phyloP scores from a whole-genome alignment of 495 filamentous ascomycete genomes.

The Penicillium roqueforti region DNA sequence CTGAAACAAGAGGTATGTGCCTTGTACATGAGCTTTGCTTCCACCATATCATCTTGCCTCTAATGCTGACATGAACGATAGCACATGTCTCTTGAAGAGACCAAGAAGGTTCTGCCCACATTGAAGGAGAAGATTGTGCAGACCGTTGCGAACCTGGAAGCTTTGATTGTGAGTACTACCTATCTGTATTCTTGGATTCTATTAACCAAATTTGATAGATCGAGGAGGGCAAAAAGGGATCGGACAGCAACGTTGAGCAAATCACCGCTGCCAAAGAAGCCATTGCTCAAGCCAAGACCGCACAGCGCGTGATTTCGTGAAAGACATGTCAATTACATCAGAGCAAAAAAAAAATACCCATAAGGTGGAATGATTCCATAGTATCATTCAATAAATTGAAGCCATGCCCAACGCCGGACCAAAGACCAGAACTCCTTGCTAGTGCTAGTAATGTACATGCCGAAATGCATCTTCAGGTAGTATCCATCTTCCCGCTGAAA shows the following conservation, averaged over 20 bases:
- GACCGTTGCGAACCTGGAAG: conserved; percentile 65
- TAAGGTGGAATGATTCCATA: neutral
- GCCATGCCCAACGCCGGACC: conserved; percentile 25
- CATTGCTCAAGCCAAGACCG: conserved; percentile 53
- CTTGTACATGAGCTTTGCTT: neutral
- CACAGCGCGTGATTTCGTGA: conserved; percentile 42
- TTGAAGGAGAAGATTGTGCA: conserved; percentile 61
- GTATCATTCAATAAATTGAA: conserved; percentile 18
- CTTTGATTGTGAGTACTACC: conserved; percentile 50
- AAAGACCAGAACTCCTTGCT: conserved; percentile 31
- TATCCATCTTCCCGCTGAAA: conserved; percentile 66
- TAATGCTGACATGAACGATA: conserved; percentile 31
- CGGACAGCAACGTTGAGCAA: conserved; percentile 52
- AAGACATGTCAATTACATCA: conserved; percentile 3
- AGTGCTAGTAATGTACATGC: conserved; percentile 29
- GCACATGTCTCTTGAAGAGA: conserved; percentile 75
- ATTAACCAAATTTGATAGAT: conserved; percentile 21
- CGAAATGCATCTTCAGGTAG: conserved; percentile 34
- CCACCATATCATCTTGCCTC: neutral
- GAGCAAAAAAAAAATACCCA: conserved; percentile 17
- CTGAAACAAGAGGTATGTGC: conserved; percentile 76
- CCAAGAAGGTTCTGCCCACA: conserved; percentile 69
- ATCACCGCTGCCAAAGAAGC: conserved; percentile 55
- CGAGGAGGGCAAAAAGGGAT: conserved; percentile 44
- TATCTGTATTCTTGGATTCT: neutral